Conservation (phyloP, 108 stramenopile species). For the Skeletonema marinoi region DNA sequence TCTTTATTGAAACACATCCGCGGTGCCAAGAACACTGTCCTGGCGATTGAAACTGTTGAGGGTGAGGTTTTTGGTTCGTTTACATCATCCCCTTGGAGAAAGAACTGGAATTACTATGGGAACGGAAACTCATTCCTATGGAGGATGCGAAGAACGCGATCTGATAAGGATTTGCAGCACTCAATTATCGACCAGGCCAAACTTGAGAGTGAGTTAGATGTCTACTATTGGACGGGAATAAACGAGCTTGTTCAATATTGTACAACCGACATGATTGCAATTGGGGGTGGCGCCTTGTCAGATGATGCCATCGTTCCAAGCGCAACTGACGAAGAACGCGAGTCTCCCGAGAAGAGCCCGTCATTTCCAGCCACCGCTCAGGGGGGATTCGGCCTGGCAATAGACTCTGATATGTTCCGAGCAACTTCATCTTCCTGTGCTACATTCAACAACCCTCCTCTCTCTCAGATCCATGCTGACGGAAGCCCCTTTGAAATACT, state of each 20-base stretch:
- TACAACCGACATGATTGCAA: constrained; percentile 62
- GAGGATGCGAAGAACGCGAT: constrained; percentile 68
- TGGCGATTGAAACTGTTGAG: constrained; percentile 78
- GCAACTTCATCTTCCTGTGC: constrained; percentile 73
- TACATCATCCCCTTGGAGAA: constrained; percentile 65
- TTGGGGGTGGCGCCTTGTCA: constrained; percentile 57
- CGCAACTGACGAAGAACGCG: constrained; percentile 29
- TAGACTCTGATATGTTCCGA: constrained; percentile 64
- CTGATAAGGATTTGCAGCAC: constrained; percentile 47
- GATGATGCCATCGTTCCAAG: constrained; percentile 18
- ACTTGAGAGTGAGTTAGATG: constrained; percentile 78
- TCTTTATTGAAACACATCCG: constrained; percentile 64
- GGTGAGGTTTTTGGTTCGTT: constrained; percentile 86
- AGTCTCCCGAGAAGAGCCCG: constrained; percentile 18
- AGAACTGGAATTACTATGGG: constrained; percentile 64
- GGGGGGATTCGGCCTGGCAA: constrained; percentile 77
- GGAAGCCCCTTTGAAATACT: constrained; percentile 70
- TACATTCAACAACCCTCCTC: constrained; percentile 68
- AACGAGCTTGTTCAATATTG: constrained; percentile 69
- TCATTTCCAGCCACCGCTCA: constrained; percentile 23
- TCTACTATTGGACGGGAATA: constrained; percentile 55
- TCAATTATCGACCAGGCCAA: constrained; percentile 78
- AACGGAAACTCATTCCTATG: constrained; percentile 74
- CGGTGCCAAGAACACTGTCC: constrained; percentile 60
- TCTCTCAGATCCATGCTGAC: constrained; percentile 41